Conservation (phyloP, 1,284 basidiomycete species). For the Heterobasidion parviporum region DNA sequence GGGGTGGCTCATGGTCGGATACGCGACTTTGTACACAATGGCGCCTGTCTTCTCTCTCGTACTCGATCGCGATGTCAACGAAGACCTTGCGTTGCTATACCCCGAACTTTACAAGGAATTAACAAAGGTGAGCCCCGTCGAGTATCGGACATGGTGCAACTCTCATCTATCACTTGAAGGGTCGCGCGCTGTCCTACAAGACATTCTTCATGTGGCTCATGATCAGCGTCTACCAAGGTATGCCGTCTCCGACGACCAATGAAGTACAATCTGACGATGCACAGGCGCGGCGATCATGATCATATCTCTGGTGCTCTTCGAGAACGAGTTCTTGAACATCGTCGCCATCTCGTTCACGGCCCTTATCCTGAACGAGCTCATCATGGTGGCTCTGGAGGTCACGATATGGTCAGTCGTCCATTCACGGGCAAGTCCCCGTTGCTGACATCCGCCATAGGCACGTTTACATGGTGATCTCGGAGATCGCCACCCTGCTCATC, state of each 20-base stretch:
- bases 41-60: constrained; percentile 97
- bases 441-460: constrained; percentile 56
- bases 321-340: constrained; percentile 96
- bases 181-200: constrained; percentile 88
- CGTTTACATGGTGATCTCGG: constrained; percentile 90
- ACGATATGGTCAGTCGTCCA: constrained; percentile 75
- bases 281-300: constrained; percentile 97
- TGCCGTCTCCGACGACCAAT: constrained; percentile 8
- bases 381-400: constrained; percentile 98
- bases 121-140: constrained; percentile 62
- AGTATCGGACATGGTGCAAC: background rate
- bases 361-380: constrained; percentile 92
- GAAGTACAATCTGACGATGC: background rate
- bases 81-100: constrained; percentile 91
- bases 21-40: constrained; percentile 98
- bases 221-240: constrained; percentile 97
- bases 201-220: constrained; percentile 98
- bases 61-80: constrained; percentile 91
- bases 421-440: constrained; percentile 2
- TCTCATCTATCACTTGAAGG: constrained; percentile 36
- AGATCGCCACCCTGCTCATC: constrained; percentile 82
- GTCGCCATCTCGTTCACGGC: constrained; percentile 98
- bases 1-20: constrained; percentile 97
- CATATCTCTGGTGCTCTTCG: constrained; percentile 91
- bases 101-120: constrained; percentile 98